Base-by-base conservation (phyloP, 352 stramenopile genomes). In the Phytophthora melonis region DNA sequence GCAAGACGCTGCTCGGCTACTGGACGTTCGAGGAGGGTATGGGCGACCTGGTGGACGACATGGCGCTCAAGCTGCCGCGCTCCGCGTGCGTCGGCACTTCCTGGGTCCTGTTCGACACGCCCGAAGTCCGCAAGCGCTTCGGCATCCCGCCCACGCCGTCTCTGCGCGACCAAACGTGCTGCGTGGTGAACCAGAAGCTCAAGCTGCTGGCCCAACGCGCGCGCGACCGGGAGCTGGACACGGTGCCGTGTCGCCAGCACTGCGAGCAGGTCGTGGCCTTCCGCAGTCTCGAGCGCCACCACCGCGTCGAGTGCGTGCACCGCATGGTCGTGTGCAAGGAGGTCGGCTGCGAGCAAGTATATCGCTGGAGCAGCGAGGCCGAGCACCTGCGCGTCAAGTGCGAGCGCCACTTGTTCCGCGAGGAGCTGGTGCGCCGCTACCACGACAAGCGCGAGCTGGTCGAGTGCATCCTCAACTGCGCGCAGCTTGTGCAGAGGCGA, bases 21-120 rank as follows among this genome's bases (percentile, higher is more conserved):
- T 94, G 85, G 83, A 93, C 86, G 27, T 78, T 94, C n/a, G 88
- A 94, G 49, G 88, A 94, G 77, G 86, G 80, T 18, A 78, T 85
- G 63, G 88, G 84, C 13, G 78, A 90, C n/a, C 61, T 92, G 13
- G 77, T 94, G 27, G 88, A 94, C 73, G 88, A 95, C 65, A 90
- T 93, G 81, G 74, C 84, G 54, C 77, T 90, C 18, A 59, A 50
- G 14, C 62, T 84, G 32, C 81, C 84, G n/a, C 84, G 82, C 11
- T 74, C 80, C n/a, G 70, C 84, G 2, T 86, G 77, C 30, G 73
- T 89, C 25, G 49, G 80, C 45, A 85, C 79, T 0, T 21, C 66
- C 1, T 94, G 88, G 86, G 62, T 82, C 21, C 55, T 84, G 4
- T 89, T 91, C 72, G 74, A 90, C 76, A 81, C 78, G 13, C 66